Percentiles rank a stretch among this genome's conserved stretches.
Conservation (phyloP, 2,329 filamentous ascomycete species). For the Nemania abortiva region DNA sequence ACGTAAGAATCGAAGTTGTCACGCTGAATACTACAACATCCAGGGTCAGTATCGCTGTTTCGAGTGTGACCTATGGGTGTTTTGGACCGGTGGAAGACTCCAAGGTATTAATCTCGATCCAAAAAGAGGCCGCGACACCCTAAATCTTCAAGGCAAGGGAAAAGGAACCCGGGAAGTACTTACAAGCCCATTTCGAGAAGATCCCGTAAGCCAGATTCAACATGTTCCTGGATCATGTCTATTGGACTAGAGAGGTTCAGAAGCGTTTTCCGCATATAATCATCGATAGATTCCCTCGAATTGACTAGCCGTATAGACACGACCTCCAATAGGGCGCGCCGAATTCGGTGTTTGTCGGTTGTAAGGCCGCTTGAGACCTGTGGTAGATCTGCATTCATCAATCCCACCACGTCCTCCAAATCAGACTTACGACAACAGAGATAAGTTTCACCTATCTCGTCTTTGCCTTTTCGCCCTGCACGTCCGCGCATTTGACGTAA, state of each 20-base stretch:
- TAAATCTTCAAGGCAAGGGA: neutral
- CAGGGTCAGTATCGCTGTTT: neutral
- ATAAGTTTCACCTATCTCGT: conserved; percentile 81
- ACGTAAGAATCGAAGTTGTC: conserved; percentile 65
- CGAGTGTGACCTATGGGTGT: neutral
- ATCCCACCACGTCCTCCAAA: conserved; percentile 74
- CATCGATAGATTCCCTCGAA: conserved; percentile 71
- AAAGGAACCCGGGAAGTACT: neutral
- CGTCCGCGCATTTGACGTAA: conserved; percentile 84
- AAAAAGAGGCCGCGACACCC: neutral
- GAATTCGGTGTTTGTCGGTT: conserved; percentile 75
- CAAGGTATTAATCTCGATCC: neutral
- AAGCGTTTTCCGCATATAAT: conserved; percentile 77
- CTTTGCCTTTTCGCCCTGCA: conserved; percentile 82
- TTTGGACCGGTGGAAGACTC: neutral
- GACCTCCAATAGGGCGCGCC: conserved; percentile 78
- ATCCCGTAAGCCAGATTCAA: conserved; percentile 70
- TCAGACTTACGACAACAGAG: conserved; percentile 78
- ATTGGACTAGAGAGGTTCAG: conserved; percentile 68
- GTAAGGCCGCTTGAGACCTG: conserved; percentile 75
- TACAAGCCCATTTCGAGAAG: conserved; percentile 65
- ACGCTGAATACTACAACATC: conserved; percentile 54
- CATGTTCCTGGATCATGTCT: conserved; percentile 63
- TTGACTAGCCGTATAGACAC: conserved; percentile 76
- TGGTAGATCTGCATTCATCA: conserved; percentile 80